Base-by-base conservation (phyloP, 352 stramenopile species). In the Pythium dissotocum region DNA sequence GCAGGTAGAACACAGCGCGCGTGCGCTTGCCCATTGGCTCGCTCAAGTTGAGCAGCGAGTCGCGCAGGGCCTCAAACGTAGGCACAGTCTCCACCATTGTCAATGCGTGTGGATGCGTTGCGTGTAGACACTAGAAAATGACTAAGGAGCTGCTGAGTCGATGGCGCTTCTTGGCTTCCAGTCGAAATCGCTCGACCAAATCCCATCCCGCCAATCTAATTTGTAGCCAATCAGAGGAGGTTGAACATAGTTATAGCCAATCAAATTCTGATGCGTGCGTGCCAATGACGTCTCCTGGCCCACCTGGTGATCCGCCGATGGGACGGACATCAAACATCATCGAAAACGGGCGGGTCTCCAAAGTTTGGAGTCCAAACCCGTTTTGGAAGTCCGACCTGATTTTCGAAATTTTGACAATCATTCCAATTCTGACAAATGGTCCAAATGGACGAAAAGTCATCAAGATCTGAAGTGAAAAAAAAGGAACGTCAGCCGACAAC, bases 1-100 rank as follows among this genome's bases (percentile, higher is more conserved):
- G 86, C 63, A 98, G 74, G 74, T 97, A 95, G 75, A 98, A 98
- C 35, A 97, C 91, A 18, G 91, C 89, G 65, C 94, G 91, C 55
- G 93, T 98, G 70, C 93, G 90, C 77, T 97, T 96, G 55, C 85
- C 82, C 56, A 95, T 82, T 40, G 90, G 88, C 73, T 97, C 74
- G n/a, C 61, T 79, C 18, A 92, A 65, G 71, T 98, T 87, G 30
- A 97, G 74, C 36, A 98, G 60, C 36, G 80, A 77, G 35, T 78
- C 70, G 35, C 72, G 70, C 12, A 94, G 79, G 35, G 75, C 70
- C 32, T 93, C 83, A 38, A 89, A 93, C 57, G 71, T 78, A 14
- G 86, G 86, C n/a, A 72, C 73, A 36, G 44, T 70, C 46, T 78
- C 70, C 35, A 70, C 72, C 53, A 72, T 72, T 18, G 51, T 78